Conservation (phyloP, 208 protist genomes). For the Trypanosoma rangeli region DNA sequence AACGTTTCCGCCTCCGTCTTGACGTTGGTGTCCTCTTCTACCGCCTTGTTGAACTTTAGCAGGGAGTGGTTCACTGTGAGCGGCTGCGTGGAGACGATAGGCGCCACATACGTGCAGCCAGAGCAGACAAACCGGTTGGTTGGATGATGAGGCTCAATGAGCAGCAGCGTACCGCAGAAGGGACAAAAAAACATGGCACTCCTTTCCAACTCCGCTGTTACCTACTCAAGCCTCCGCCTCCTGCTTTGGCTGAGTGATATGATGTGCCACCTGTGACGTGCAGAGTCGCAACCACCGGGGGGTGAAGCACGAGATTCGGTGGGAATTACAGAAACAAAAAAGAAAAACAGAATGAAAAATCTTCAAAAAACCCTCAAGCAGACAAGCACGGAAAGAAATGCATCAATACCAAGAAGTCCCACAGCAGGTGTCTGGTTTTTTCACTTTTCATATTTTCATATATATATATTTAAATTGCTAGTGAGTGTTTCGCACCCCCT, state of each 20-base stretch:
- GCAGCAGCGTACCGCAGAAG: constrained; percentile 85
- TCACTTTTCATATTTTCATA: background rate
- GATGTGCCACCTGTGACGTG: too few species aligned
- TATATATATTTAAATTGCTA: background rate
- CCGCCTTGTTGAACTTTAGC: constrained; percentile 47
- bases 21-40: constrained; percentile 17
- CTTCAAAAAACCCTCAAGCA: too few species aligned
- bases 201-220: background rate
- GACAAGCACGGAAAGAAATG: background rate
- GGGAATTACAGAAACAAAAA: too few species aligned
- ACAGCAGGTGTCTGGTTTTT: background rate
- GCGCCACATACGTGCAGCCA: constrained; percentile 72
- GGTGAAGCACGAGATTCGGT: too few species aligned
- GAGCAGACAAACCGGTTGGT: constrained; percentile 60
- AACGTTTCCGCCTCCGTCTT: constrained; percentile 33
- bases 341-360: too few species aligned
- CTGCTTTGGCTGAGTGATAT: too few species aligned
- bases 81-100: constrained; percentile 28
- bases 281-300: too few species aligned
- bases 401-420: background rate
- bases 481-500: background rate
- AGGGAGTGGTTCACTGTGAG: constrained; percentile 71
- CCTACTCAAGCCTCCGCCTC: background rate
- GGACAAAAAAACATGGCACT: constrained; percentile 87
- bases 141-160: constrained; percentile 42